Evolutionary conservation across 225 moss, liverwort and hornwort species (phyloP).

Genomic region (Pseudoscleropodium purum): DNA sequence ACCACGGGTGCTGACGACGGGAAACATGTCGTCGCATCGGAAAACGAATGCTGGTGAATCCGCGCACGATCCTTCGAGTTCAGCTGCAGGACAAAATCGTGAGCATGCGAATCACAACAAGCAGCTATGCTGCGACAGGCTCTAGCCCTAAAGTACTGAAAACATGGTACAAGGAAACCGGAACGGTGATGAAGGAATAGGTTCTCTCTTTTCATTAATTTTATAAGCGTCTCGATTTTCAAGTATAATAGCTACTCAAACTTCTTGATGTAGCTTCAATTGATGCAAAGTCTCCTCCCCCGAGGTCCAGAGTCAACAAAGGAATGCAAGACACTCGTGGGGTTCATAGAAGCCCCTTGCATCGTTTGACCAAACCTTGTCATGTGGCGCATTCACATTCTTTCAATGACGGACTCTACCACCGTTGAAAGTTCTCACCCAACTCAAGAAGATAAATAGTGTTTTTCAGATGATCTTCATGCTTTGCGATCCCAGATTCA

Average conservation of each 20-base stretch:
- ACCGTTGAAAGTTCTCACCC: background rate
- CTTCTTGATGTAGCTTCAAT: background rate
- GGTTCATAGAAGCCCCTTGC: background rate
- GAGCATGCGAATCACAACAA: background rate
- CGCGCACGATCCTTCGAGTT: slow-evolving; percentile 3
- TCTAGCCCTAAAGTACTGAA: background rate
- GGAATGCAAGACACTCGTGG: background rate
- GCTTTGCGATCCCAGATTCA: too few relatives aligned
- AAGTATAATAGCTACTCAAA: background rate
- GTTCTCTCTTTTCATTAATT: too few relatives aligned
- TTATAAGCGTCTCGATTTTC: background rate
- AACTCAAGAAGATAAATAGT: background rate
- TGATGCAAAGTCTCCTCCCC: too few relatives aligned
- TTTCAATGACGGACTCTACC: too few relatives aligned
- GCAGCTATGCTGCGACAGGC: background rate
- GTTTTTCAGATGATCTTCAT: background rate
- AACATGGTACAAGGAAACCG: background rate
- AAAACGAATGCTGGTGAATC: background rate
- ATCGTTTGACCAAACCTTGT: background rate
- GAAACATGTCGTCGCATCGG: slow-evolving; percentile 16
- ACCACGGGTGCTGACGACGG: background rate
- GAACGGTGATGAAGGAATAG: background rate
- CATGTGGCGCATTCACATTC: background rate
- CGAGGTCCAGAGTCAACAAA: too few relatives aligned
- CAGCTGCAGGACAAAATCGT: background rate